These are phyloP conservation scores for Botrytis porri DNA, from an alignment of 2,329 filamentous ascomycete species.

Conservation along the genomic window DNA sequence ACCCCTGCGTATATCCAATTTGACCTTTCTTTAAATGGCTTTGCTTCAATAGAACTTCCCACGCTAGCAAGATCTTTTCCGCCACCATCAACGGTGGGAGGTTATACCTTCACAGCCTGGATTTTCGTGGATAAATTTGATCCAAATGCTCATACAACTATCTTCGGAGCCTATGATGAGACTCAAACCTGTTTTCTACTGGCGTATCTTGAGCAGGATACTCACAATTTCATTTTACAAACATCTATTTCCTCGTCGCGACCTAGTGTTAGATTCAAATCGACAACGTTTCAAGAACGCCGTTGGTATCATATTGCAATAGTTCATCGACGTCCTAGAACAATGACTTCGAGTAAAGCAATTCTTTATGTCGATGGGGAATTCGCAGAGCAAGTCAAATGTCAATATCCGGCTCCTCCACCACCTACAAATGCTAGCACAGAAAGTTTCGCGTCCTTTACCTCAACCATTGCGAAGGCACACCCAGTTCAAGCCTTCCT, in stretches of 20 bases:
- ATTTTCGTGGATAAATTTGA: constrained; percentile 87
- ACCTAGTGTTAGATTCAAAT: constrained; percentile 92
- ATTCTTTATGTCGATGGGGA: constrained; percentile 90
- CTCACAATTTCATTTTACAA: constrained; percentile 90
- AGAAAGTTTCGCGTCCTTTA: constrained; percentile 69
- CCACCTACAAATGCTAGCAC: constrained; percentile 59
- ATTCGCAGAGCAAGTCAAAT: constrained; percentile 88
- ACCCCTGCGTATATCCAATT: constrained; percentile 88
- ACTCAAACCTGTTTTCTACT: constrained; percentile 92
- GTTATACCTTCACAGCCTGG: constrained; percentile 91
- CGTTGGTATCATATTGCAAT: constrained; percentile 93
- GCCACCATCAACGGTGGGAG: constrained; percentile 67
- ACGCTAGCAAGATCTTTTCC: constrained; percentile 85
- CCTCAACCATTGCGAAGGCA: constrained; percentile 55
- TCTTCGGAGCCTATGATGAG: constrained; percentile 92
- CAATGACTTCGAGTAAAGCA: constrained; percentile 74
- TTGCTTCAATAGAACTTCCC: constrained; percentile 84
- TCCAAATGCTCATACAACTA: constrained; percentile 78
- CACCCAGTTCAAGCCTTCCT: constrained; percentile 86
- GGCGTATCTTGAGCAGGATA: constrained; percentile 90
- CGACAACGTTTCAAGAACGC: constrained; percentile 68
- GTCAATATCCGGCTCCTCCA: constrained; percentile 78
- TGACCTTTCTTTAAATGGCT: constrained; percentile 83
- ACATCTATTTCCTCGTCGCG: constrained; percentile 84
- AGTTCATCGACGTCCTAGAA: constrained; percentile 76